A percentile compares a stretch with the other conserved stretches of the same genome.
These are phyloP conservation scores for Alternaria sp. DNA, from an alignment of 2,329 filamentous ascomycete genomes.

Conservation along the genomic window DNA sequence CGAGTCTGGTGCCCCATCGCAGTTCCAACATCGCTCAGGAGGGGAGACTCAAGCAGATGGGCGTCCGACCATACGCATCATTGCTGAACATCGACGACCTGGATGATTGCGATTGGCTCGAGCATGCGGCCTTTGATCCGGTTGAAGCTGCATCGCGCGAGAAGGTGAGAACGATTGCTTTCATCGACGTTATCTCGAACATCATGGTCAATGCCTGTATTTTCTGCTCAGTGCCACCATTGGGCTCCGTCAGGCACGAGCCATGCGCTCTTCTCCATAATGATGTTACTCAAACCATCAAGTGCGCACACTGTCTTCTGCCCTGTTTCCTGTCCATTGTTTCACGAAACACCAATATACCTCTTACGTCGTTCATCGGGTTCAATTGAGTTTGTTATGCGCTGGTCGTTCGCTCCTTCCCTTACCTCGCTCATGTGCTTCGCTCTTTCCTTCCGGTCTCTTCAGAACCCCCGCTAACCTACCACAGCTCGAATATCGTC, in stretches of 20 bases:
- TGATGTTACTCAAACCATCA: slow-evolving; percentile 8
- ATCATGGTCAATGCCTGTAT: background rate
- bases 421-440: slow-evolving; percentile 1
- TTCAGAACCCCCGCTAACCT: slow-evolving; percentile 9
- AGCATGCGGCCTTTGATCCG: slow-evolving; percentile 64
- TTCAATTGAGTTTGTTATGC: background rate
- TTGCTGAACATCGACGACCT: slow-evolving; percentile 72
- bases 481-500: slow-evolving; percentile 74
- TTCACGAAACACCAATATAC: background rate
- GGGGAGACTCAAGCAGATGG: slow-evolving; percentile 47
- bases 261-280: slow-evolving; percentile 20
- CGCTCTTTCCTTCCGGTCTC: background rate
- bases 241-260: slow-evolving; percentile 20
- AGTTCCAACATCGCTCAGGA: slow-evolving; percentile 30
- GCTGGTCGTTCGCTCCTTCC: background rate
- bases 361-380: background rate
- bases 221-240: slow-evolving; percentile 13
- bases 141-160: slow-evolving; percentile 63
- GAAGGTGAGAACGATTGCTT: slow-evolving; percentile 59
- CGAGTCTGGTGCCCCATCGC: slow-evolving; percentile 31
- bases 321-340: background rate
- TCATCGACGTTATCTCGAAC: background rate
- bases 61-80: slow-evolving; percentile 76
- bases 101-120: slow-evolving; percentile 65
- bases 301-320: background rate